phyloP scores from a whole-genome alignment of 148 eudicot genomes.

The Diospyros kaki region DNA sequence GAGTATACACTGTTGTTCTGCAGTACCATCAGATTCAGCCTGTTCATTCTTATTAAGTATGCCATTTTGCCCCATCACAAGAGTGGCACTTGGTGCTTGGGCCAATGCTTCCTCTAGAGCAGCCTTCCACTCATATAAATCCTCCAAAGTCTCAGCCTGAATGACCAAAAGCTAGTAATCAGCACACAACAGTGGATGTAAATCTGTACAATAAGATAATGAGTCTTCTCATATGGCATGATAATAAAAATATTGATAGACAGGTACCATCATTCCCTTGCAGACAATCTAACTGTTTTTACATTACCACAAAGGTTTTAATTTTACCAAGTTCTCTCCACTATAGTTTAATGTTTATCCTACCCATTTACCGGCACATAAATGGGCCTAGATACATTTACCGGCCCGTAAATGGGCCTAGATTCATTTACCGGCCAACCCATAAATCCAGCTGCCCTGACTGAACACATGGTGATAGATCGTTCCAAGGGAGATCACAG shows the following conservation, averaged over 20 bases:
- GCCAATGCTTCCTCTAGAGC: slow-evolving; percentile 90
- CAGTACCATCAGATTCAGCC: slow-evolving; percentile 47
- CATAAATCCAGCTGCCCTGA: neutral
- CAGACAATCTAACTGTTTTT: neutral
- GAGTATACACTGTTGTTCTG: slow-evolving; percentile 9
- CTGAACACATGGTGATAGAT: neutral
- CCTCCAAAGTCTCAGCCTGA: slow-evolving; percentile 91
- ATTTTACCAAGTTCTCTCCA: neutral
- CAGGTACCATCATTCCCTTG: neutral
- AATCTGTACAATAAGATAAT: neutral
- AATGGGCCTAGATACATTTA: too few relatives aligned
- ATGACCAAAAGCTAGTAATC: slow-evolving; percentile 14
- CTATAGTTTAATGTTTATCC: neutral
- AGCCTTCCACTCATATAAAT: slow-evolving; percentile 80
- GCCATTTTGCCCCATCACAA: slow-evolving; percentile 59
- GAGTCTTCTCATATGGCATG: neutral
- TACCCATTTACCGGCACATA: too few relatives aligned
- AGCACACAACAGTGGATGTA: neutral
- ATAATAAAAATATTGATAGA: neutral
- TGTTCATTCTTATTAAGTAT: slow-evolving; percentile 45
- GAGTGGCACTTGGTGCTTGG: slow-evolving; percentile 72
- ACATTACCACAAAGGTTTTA: neutral
- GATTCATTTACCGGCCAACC: neutral
- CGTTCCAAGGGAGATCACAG: neutral
- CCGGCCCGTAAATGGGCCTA: too few relatives aligned